These are phyloP conservation scores for Hyphopichia wangnamkhiaoensis DNA, from an alignment of 1,139 yeast species.

Conservation along the genomic window DNA sequence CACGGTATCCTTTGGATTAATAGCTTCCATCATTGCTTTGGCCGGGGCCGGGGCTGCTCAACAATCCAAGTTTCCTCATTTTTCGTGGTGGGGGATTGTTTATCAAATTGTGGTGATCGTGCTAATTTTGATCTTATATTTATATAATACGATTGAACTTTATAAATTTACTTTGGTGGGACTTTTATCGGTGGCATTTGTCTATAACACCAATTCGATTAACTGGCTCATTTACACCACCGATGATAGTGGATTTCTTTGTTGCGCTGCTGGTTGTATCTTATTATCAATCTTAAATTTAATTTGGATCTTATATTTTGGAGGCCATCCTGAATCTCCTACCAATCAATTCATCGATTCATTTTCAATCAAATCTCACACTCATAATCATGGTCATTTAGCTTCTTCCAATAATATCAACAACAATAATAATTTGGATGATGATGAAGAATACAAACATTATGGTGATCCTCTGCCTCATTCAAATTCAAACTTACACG, in stretches of 20 bases:
- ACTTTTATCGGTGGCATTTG: slow-evolving; percentile 62
- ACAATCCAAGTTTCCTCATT: slow-evolving; percentile 61
- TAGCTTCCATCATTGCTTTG: slow-evolving; percentile 82
- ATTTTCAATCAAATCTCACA: slow-evolving; percentile 42
- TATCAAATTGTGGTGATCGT: slow-evolving; percentile 67
- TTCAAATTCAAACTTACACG: slow-evolving; percentile 13
- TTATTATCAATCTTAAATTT: slow-evolving; percentile 76
- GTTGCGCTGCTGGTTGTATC: slow-evolving; percentile 93
- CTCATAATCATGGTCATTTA: slow-evolving; percentile 31
- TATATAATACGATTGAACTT: slow-evolving; percentile 67
- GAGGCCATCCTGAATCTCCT: slow-evolving; percentile 77
- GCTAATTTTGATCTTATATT: slow-evolving; percentile 59
- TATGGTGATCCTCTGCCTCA: slow-evolving; percentile 22
- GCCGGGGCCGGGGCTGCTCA: slow-evolving; percentile 78
- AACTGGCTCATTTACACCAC: slow-evolving; percentile 74
- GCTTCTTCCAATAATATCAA: slow-evolving; percentile 18
- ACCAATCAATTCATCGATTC: slow-evolving; percentile 84
- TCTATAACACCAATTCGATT: slow-evolving; percentile 81
- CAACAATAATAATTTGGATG: slow-evolving; percentile 26
- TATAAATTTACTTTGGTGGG: slow-evolving; percentile 68
- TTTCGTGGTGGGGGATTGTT: slow-evolving; percentile 98
- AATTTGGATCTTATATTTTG: slow-evolving; percentile 84
- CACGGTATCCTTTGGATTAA: slow-evolving; percentile 59
- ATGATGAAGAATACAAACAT: slow-evolving; percentile 29
- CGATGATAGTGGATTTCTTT: slow-evolving; percentile 62